Evolutionary conservation across 2,329 filamentous ascomycete species (phyloP).

Genomic region (Xylariales sp.): DNA sequence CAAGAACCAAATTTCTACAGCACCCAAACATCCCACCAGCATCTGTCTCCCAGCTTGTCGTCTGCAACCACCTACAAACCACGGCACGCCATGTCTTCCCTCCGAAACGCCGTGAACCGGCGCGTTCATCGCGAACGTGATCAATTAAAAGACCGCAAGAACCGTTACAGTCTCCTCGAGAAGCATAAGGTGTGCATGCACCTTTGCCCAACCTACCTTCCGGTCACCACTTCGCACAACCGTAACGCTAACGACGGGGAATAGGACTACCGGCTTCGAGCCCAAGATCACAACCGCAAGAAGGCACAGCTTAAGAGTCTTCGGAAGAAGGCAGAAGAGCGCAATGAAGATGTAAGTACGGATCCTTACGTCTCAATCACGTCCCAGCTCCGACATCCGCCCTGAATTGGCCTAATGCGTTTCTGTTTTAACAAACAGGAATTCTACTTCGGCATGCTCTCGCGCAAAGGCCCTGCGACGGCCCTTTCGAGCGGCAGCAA

Average conservation of each 20-base stretch:
- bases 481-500: constrained; percentile 62
- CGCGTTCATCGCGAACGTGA: constrained; percentile 91
- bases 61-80: neutral
- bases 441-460: constrained; percentile 78
- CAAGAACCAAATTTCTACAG: constrained; percentile 32
- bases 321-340: constrained; percentile 70
- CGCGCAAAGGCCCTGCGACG: constrained; percentile 66
- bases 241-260: constrained; percentile 41
- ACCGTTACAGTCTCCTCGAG: constrained; percentile 88
- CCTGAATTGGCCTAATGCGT: constrained; percentile 8
- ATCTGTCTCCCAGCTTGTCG: constrained; percentile 2
- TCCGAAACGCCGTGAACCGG: constrained; percentile 76
- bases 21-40: constrained; percentile 17
- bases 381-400: too few species aligned
- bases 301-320: constrained; percentile 70
- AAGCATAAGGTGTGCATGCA: constrained; percentile 80
- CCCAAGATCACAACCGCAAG: constrained; percentile 74
- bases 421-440: constrained; percentile 47
- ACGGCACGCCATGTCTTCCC: constrained; percentile 52
- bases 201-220: neutral
- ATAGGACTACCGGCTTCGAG: constrained; percentile 71
- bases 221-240: neutral
- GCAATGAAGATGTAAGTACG: constrained; percentile 70
- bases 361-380: too few species aligned
- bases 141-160: constrained; percentile 79